Base-by-base conservation (phyloP, 2,329 filamentous ascomycete species). In the Trichoderma citrinoviride region DNA sequence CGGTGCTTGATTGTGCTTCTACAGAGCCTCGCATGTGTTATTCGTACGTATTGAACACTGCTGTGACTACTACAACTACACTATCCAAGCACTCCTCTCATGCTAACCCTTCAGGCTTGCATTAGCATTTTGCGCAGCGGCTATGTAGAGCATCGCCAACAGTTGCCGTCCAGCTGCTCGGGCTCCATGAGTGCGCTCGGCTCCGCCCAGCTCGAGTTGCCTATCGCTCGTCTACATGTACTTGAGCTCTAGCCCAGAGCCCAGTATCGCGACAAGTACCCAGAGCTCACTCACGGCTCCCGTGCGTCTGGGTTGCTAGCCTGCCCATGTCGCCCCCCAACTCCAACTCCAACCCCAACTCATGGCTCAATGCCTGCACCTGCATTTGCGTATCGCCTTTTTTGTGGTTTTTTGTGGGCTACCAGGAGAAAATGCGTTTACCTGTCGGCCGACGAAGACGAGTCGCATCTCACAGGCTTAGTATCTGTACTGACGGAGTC, bases 131-230 rank as follows among this genome's bases (percentile, higher is more conserved):
- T 49, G 56, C 29, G 46, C 33, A 50, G 57, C 46, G 33, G 44
- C 44, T 61, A 37, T 23, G 29, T 33, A 3, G 29, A 33, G 29
- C 10, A 33, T 33, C 40, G 52, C 52, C 29, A 37, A 21, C n/a
- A 33, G n/a, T 29, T 54, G 29, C 50, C 29, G n/a, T 50, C 50
- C 23, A 19, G 21, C 52, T n/a, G 29, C 37, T 61, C 57, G 57
- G 57, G 23, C 23, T 43, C 57, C 33, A 52, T 43, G 5, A 43
- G n/a, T 41, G 58, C 40, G 17, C 41, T 61, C 49, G 49, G 49
- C 47, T 54, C 47, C 58, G 58, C 58, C 58, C 46, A 19, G 29
- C 27, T 25, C 21, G 29, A 41, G 44, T 40, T 54, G 58, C 58
- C 49, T 61, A 53, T 61, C 58, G 49, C 58, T 46, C 49, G 10